A percentile compares a stretch with the other conserved stretches of the same genome.
Evolutionary conservation across 106 monocot species (phyloP).

Genomic region (Dioscorea alata): DNA sequence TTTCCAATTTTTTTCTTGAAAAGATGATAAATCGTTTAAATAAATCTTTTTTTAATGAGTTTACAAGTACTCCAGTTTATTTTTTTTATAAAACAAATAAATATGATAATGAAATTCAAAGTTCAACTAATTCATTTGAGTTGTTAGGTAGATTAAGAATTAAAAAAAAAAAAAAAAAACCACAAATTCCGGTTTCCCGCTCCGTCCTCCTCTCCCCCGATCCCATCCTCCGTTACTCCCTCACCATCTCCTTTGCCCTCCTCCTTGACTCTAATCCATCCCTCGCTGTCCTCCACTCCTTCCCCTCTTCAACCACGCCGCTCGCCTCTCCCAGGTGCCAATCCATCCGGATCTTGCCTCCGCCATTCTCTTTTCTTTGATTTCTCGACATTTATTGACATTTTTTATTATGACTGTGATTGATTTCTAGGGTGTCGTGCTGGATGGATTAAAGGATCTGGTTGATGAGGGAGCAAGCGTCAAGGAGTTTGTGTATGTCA

Average conservation of each 20-base stretch:
- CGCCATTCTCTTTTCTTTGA: background rate
- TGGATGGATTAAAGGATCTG: conserved; percentile 35
- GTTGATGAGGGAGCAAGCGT: conserved; percentile 7
- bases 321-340: conserved; percentile 51
- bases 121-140: too few relatives aligned
- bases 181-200: too few relatives aligned
- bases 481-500: conserved; percentile 73
- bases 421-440: conserved; percentile 32
- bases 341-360: background rate
- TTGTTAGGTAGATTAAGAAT: too few relatives aligned
- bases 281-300: conserved; percentile 63
- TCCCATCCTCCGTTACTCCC: conserved; percentile 57
- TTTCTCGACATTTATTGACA: too few relatives aligned
- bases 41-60: too few relatives aligned
- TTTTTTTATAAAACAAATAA: too few relatives aligned
- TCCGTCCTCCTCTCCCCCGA: conserved; percentile 60
- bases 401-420: background rate
- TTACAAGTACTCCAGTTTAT: too few relatives aligned
- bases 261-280: conserved; percentile 60
- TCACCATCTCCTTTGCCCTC: conserved; percentile 41
- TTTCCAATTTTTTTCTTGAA: too few relatives aligned
- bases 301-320: conserved; percentile 59
- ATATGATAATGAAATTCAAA: too few relatives aligned
- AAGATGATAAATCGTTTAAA: too few relatives aligned
- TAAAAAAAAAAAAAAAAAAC: too few relatives aligned